phyloP scores from a whole-genome alignment of 2,329 filamentous ascomycete genomes.

The Penicillium decumbens region DNA sequence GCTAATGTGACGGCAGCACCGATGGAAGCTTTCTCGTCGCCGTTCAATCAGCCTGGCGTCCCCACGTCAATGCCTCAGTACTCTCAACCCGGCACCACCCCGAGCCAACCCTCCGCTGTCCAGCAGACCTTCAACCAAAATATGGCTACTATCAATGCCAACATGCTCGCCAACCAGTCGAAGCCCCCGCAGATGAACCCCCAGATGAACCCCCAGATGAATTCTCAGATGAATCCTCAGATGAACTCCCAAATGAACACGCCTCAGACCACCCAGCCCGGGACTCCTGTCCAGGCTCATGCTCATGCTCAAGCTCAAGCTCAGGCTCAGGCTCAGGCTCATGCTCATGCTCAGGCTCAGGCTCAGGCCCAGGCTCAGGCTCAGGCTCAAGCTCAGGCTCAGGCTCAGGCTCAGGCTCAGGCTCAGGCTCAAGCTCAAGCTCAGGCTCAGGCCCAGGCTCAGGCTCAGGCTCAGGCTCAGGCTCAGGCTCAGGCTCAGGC shows the following conservation, averaged over 20 bases:
- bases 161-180: conserved; percentile 32
- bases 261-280: conserved; percentile 12
- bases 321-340: too few relatives aligned
- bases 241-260: conserved; percentile 19
- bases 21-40: conserved; percentile 35
- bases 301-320: neutral
- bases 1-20: conserved; percentile 27
- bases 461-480: conserved; percentile 25
- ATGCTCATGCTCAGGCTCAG: conserved; percentile 1
- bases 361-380: conserved; percentile 26
- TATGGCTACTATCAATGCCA: conserved; percentile 35
- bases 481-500: conserved; percentile 30
- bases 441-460: neutral
- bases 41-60: conserved; percentile 33
- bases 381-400: conserved; percentile 29
- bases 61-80: conserved; percentile 30
- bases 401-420: neutral
- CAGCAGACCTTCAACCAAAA: conserved; percentile 34
- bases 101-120: conserved; percentile 29
- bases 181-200: conserved; percentile 12
- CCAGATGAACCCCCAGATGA: conserved; percentile 18
- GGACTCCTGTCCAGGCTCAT: conserved; percentile 25
- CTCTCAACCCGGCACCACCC: conserved; percentile 27
- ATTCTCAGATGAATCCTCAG: conserved; percentile 9
- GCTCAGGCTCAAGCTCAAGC: too few relatives aligned